phyloP scores from a whole-genome alignment of 2,329 filamentous ascomycete genomes.

The Sclerotinia trifoliorum region DNA sequence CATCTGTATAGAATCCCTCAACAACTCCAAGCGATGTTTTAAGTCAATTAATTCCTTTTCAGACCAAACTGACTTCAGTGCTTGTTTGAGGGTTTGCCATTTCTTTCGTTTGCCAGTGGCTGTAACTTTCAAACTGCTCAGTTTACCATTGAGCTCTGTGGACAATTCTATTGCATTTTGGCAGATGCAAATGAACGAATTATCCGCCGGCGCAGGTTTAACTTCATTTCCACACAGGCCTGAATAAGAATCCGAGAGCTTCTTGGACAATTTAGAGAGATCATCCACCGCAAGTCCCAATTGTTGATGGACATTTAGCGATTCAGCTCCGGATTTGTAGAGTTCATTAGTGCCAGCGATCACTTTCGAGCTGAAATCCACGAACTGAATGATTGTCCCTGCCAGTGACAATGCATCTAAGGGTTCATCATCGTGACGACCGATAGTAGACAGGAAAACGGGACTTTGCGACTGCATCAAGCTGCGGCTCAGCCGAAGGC shows the following conservation, averaged over 20 bases:
- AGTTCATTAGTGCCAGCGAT: constrained; percentile 19
- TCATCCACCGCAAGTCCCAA: constrained; percentile 17
- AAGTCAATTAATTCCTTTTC: not conserved
- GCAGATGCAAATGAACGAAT: not conserved
- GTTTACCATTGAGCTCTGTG: not conserved
- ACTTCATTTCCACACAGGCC: not conserved
- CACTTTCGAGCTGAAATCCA: constrained; percentile 27
- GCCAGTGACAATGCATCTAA: constrained; percentile 22
- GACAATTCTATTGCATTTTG: not conserved
- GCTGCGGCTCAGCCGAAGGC: not conserved
- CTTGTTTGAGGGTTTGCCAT: constrained; percentile 11
- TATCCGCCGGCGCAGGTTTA: not conserved
- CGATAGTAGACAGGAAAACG: not conserved
- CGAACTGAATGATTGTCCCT: constrained; percentile 25
- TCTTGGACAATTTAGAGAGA: constrained; percentile 6
- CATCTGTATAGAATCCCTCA: constrained; percentile 12
- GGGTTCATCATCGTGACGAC: constrained; percentile 16
- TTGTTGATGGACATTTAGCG: constrained; percentile 13
- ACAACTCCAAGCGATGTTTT: not conserved
- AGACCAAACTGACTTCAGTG: constrained; percentile 14
- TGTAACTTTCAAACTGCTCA: not conserved
- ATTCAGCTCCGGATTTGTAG: constrained; percentile 21
- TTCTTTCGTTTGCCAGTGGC: not conserved
- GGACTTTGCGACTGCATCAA: no score
- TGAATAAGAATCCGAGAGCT: not conserved